Percentiles rank a stretch among this genome's conserved stretches.
Evolutionary conservation across 441 rosid species (phyloP).

Genomic region (Syzygium malaccense): DNA sequence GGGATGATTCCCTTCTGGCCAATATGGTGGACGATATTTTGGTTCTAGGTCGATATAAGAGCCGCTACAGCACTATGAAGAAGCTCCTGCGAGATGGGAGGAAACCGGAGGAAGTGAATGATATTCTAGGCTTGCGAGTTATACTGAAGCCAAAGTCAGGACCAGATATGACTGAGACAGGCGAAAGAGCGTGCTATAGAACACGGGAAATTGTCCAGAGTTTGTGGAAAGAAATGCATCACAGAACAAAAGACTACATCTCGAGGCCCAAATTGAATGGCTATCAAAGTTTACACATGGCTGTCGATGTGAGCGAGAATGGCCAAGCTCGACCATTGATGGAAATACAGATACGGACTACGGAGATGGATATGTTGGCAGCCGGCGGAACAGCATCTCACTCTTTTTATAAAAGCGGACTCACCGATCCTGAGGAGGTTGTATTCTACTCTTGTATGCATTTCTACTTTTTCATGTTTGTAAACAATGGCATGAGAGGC

Average conservation of each 20-base stretch:
- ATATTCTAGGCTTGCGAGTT: constrained; percentile 78
- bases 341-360: constrained; percentile 92
- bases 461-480: neutral
- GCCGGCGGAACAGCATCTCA: constrained; percentile 88
- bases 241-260: constrained; percentile 83
- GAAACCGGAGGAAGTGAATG: constrained; percentile 83
- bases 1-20: constrained; percentile 41
- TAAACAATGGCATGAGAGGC: neutral
- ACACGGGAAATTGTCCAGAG: constrained; percentile 51
- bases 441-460: neutral
- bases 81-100: constrained; percentile 83
- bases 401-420: constrained; percentile 80
- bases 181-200: constrained; percentile 71
- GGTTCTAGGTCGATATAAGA: constrained; percentile 79
- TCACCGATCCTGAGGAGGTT: constrained; percentile 92
- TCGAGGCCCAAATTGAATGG: constrained; percentile 81
- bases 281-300: constrained; percentile 90
- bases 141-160: constrained; percentile 52
- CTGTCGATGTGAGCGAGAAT: constrained; percentile 73
- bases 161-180: constrained; percentile 22
- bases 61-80: constrained; percentile 94
- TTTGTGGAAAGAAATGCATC: constrained; percentile 81
- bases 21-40: constrained; percentile 55
- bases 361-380: constrained; percentile 78
- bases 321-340: constrained; percentile 59